Conservation (phyloP, 2,329 filamentous ascomycete genomes). For the Gyromitra esculenta region DNA sequence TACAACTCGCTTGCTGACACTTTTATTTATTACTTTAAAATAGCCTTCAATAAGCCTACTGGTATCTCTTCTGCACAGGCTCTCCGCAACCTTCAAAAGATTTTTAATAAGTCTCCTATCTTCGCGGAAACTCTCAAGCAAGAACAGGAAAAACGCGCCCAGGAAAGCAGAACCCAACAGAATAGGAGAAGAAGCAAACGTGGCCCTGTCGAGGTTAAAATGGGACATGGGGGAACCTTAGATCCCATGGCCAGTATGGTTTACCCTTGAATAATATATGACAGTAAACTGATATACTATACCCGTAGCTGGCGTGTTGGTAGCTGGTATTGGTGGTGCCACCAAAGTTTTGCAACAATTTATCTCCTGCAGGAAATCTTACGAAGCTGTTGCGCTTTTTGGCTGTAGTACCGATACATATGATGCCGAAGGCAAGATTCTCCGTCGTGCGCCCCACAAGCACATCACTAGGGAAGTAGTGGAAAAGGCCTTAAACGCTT, state of each 20-base stretch:
- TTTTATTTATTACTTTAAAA: not conserved
- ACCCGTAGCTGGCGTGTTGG: conserved; percentile 75
- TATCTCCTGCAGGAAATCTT: conserved; percentile 88
- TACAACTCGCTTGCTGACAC: conserved; percentile 6
- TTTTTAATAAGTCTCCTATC: conserved; percentile 81
- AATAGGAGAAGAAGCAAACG: conserved; percentile 66
- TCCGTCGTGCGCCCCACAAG: conserved; percentile 77
- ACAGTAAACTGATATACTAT: not conserved
- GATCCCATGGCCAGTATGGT: conserved; percentile 80
- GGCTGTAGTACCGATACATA: conserved; percentile 93
- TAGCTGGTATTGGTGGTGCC: conserved; percentile 84
- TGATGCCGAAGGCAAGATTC: conserved; percentile 83
- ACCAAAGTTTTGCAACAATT: conserved; percentile 85
- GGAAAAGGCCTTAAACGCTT: conserved; percentile 77
- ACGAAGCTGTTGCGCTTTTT: conserved; percentile 89
- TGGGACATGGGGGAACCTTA: conserved; percentile 94
- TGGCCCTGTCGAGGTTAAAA: conserved; percentile 77
- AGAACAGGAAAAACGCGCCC: conserved; percentile 68
- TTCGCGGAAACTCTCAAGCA: conserved; percentile 80
- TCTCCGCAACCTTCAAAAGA: conserved; percentile 83
- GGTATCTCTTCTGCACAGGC: conserved; percentile 89
- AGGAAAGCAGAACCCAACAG: conserved; percentile 69
- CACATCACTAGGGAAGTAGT: conserved; percentile 83
- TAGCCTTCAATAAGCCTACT: conserved; percentile 92
- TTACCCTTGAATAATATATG: not conserved